Evolutionary conservation across 2,329 filamentous ascomycete genomes (phyloP), one percentile per base, ranked within the genome.

Genomic region (Trichoderma brevicompactum): DNA sequence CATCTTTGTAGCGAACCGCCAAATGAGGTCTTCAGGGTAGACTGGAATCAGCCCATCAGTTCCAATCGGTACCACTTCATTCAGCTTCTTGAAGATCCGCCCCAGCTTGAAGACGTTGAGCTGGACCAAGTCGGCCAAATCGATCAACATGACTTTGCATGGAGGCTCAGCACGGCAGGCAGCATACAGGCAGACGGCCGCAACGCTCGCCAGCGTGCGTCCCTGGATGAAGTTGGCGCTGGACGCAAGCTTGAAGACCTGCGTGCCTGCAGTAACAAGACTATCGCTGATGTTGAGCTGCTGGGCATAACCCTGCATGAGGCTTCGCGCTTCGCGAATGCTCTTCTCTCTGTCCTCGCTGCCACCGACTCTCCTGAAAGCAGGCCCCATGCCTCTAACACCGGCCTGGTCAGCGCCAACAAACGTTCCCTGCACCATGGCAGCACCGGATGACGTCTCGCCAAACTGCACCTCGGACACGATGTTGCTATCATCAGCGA

Each of bases 31-130:
- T 79, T 98, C 93, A 7, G 94, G 89, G 66, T 96, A 89, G 56
- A 96, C 87, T 0, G 91, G 89, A 65, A 85, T 83, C 36, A 87
- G 79, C 34, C 83, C 83, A 53, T 87, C 83, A 67, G 91, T 88
- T 69, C 91, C 87, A 28, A 91, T 83, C 54, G 89, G 89, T 41
- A 91, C 85, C 40, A 89, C 86, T 69, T 91, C 86, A 68, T 92
- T 85, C 64, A 96, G 84, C 44, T 88, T 88, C 76, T 96, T 96
- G 83, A 96, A 98, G 34, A 92, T 91, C 68, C 92, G 89, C 48
- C 95, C 95, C 13, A 99, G 85, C 68, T 92, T 90, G 79, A 96
- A 99, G 28, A 99, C 94, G 71, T 97, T 97, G 74, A 95, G 87
- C 80, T 86, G 85, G 64, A 83, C 80, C 67, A 94, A 84, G 74